Evolutionary conservation across 2,329 filamentous ascomycete genomes (phyloP).

Genomic region (Scytalidium lignicola): DNA sequence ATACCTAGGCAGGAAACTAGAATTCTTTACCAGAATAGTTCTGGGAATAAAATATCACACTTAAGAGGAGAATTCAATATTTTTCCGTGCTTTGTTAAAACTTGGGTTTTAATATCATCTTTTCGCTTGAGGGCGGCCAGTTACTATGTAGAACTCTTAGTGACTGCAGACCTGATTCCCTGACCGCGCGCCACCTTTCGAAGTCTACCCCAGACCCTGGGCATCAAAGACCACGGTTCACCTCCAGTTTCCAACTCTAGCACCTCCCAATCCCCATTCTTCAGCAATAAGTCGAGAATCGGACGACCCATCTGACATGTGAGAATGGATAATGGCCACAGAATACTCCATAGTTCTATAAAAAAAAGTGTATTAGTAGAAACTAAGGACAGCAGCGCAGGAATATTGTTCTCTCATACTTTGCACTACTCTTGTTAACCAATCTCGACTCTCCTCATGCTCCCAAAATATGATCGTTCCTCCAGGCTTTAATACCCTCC

Average conservation of each 20-base stretch:
- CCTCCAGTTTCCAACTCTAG: not conserved
- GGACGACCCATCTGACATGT: not conserved
- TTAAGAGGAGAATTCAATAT: too few relatives aligned
- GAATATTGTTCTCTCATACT: conserved; percentile 11
- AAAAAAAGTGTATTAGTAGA: not conserved
- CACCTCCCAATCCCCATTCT: not conserved
- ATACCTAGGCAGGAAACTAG: too few relatives aligned
- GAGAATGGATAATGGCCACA: not conserved
- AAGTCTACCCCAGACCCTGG: not conserved
- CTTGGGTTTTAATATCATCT: too few relatives aligned
- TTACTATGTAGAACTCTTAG: too few relatives aligned
- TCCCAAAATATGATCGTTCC: conserved; percentile 41
- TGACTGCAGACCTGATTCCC: too few relatives aligned
- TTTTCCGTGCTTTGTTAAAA: too few relatives aligned
- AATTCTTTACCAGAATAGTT: too few relatives aligned
- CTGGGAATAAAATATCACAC: too few relatives aligned
- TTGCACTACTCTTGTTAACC: conserved; percentile 24
- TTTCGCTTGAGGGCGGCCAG: too few relatives aligned
- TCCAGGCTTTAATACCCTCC: conserved; percentile 36
- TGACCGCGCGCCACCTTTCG: not conserved
- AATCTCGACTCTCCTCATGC: conserved; percentile 26
- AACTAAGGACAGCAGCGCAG: not conserved
- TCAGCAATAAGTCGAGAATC: not conserved
- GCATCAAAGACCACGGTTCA: not conserved
- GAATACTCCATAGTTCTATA: not conserved